phyloP scores from a whole-genome alignment of 1,284 basidiomycete species.

The Moniliophthora roreri region DNA sequence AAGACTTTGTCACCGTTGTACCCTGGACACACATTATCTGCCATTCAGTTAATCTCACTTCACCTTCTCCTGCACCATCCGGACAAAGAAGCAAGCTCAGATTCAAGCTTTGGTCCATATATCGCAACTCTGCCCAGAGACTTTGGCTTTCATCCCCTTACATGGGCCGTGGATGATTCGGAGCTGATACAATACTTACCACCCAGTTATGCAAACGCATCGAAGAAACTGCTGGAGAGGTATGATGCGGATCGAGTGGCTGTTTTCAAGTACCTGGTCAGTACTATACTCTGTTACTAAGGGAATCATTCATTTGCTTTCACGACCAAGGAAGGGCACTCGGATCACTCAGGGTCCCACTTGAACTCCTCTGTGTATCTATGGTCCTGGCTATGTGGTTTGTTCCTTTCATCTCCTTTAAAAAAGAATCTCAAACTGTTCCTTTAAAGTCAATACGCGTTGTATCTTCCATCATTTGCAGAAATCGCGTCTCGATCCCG shows the following conservation, averaged over 20 bases:
- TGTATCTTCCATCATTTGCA: conserved; percentile 79
- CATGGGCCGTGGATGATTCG: conserved; percentile 54
- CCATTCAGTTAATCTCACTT: conserved; percentile 59
- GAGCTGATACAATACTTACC: conserved; percentile 48
- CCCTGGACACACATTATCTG: conserved; percentile 46
- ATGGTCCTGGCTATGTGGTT: conserved; percentile 89
- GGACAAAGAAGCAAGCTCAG: conserved; percentile 24
- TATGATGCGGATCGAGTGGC: conserved; percentile 63
- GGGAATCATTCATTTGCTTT: background rate
- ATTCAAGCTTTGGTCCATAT: conserved; percentile 73
- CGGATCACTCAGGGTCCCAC: conserved; percentile 16
- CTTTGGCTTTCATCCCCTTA: conserved; percentile 75
- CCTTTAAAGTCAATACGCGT: conserved; percentile 80
- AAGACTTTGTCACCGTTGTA: conserved; percentile 61
- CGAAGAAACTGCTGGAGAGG: conserved; percentile 47
- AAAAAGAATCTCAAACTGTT: background rate
- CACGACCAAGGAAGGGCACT: background rate
- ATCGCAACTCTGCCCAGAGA: conserved; percentile 69
- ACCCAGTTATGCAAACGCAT: conserved; percentile 42
- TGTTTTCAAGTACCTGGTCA: conserved; percentile 49
- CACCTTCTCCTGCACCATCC: conserved; percentile 61
- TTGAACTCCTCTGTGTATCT: conserved; percentile 47
- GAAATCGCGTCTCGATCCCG: conserved; percentile 46
- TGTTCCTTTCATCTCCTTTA: conserved; percentile 16
- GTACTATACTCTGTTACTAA: background rate